Conservation (phyloP, 2,329 filamentous ascomycete genomes). For the Pleomassaria siparia region DNA sequence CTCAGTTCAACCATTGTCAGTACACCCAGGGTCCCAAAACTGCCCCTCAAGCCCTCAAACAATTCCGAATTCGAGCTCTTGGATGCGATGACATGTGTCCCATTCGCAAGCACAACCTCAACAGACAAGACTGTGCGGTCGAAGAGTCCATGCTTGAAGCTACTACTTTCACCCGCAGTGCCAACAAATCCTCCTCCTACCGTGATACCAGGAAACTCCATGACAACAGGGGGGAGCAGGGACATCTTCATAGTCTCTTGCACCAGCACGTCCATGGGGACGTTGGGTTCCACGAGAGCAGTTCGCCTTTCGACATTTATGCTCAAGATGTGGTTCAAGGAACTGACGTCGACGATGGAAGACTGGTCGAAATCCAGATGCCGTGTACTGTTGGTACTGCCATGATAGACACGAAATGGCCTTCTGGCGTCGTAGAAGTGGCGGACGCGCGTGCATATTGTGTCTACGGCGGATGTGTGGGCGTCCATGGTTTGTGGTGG, state of each 20-base stretch:
- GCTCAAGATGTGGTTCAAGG: constrained; percentile 62
- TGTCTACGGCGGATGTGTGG: constrained; percentile 25
- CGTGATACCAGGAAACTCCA: constrained; percentile 73
- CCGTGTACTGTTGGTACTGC: constrained; percentile 75
- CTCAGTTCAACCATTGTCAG: constrained; percentile 62
- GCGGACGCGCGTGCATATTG: constrained; percentile 21
- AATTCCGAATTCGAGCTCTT: constrained; percentile 52
- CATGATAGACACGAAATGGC: constrained; percentile 71
- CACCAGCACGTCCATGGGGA: constrained; percentile 66
- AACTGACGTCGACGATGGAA: constrained; percentile 63
- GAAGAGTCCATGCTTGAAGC: constrained; percentile 68
- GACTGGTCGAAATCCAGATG: constrained; percentile 44
- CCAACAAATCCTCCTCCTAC: constrained; percentile 68
- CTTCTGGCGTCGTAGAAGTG: constrained; percentile 19
- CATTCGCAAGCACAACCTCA: constrained; percentile 64
- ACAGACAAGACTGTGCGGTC: constrained; percentile 63
- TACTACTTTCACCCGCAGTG: constrained; percentile 67
- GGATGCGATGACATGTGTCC: constrained; percentile 55
- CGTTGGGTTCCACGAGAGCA: constrained; percentile 68
- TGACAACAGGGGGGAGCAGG: constrained; percentile 65
- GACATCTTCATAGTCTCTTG: constrained; percentile 56
- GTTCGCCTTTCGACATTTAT: constrained; percentile 57
- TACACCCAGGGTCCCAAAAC: constrained; percentile 63
- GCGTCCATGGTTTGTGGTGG: constrained; percentile 18
- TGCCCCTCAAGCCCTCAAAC: constrained; percentile 60